Evolutionary conservation across 495 filamentous ascomycete species (phyloP), one percentile per base, ranked within the genome.

Genomic region (Trichoderma reesei): DNA sequence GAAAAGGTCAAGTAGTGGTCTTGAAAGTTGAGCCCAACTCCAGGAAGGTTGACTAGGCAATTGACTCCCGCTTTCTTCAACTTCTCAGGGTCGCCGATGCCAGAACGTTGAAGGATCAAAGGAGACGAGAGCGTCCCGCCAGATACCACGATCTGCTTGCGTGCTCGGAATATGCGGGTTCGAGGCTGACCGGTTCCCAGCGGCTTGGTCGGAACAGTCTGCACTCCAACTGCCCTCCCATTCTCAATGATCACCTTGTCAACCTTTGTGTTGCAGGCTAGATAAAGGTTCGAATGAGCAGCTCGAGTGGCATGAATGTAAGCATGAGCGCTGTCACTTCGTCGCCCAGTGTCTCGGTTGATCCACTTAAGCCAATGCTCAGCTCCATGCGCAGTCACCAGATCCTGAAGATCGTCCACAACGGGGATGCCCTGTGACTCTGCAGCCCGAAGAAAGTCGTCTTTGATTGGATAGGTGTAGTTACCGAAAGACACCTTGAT

Each of bases 401-500:
- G 75, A 65, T 90, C 87, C 66, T 90, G 83, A 38, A 88, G 71
- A 68, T 89, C 87, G 73, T 89, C 87, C 11, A 85, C 85, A 16
- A 80, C 76, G 0, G 89, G 89, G 65, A 92, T 90, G 38, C 83
- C 89, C 68, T 91, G 89, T 14, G 85, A 86, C 69, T 92, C 89
- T 5, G 82, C 81, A n/a, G 89, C 89, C 34, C 88, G 82, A 41
- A 93, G 79, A 76, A 93, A 92, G 74, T 93, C 89, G 65, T 91
- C 82, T 78, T 83, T 86, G 72, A 88, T 82, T 2, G 85, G 86
- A 64, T 88, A 88, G 20, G 82, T 83, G 66, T 90, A 85, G 66
- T 89, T 91, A 42, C 90, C 89, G 66, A 91, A 91, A 0, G 89
- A 91, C 37, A 92, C 90, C 72, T 92, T 91, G 75, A 94, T 92